Evolutionary conservation across 305 asterid genomes (phyloP).

Genomic region (Solanum hybrid): DNA sequence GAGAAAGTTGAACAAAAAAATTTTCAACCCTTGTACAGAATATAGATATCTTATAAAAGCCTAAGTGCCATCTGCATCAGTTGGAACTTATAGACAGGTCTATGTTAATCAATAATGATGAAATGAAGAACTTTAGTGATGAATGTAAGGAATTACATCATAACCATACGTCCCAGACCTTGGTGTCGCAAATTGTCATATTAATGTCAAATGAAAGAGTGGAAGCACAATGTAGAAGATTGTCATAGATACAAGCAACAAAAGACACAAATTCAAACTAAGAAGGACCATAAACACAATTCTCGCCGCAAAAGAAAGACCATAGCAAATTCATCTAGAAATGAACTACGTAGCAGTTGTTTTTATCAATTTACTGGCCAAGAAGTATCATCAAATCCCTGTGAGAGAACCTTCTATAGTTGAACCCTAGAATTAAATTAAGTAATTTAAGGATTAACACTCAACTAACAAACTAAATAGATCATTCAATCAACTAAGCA

Average conservation of each 20-base stretch:
- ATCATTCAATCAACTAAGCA: not conserved
- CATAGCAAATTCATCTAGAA: not conserved
- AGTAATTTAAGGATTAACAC: not conserved
- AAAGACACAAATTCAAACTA: not conserved
- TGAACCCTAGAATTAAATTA: constrained; percentile 42
- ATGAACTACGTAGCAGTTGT: not conserved
- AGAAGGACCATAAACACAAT: not conserved
- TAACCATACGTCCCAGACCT: not conserved
- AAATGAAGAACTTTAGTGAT: not conserved
- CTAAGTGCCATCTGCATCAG: not conserved
- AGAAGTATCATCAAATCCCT: constrained; percentile 67
- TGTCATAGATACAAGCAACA: not conserved
- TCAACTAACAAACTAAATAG: not conserved
- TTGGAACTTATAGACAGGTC: not conserved
- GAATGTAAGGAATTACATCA: not conserved
- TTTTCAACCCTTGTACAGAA: not conserved
- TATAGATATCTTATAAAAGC: not conserved
- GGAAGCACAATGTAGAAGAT: not conserved
- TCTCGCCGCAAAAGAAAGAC: not conserved
- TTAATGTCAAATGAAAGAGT: not conserved
- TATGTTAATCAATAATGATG: not conserved
- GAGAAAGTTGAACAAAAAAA: not conserved
- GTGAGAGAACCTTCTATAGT: constrained; percentile 67
- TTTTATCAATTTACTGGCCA: constrained; percentile 51
- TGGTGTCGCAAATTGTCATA: not conserved